Base-by-base conservation (phyloP, 2,329 filamentous ascomycete species). In the Cadophora malorum region DNA sequence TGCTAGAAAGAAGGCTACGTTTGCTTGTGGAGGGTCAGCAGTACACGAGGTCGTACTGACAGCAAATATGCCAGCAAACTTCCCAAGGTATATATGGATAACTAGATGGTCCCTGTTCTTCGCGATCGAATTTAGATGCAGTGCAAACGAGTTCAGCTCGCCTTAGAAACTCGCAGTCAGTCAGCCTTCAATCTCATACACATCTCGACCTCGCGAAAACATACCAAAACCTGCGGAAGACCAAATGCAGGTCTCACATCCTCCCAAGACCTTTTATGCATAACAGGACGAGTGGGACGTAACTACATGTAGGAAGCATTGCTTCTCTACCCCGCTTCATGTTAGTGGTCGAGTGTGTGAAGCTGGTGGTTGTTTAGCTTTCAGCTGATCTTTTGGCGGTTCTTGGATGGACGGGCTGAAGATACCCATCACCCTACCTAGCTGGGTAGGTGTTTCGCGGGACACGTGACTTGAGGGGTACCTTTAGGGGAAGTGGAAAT, bases 331-430 rank as follows among this genome's bases (percentile, higher is more conserved):
- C 52, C 52, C 52, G 52, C 52, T 33, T 55, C n/a, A 28, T 55
- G 16, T 33, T 33, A 55, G 25, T 55, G 52, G 52, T 33, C 2
- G 16, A 31, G 25, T 19, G 25, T 21, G 12, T 19, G 45, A 3
- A 9, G 52, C 14, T 53, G 50, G 50, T 31, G 52, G 52, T 55
- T 55, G 52, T 55, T 55, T 33, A 55, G 52, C 52, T 55, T 55
- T 31, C 52, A 55, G 25, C 52, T 55, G 52, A 19, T 33, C 52
- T 9, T 28, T n/a, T 49, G 45, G 45, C 45, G n/a, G 45, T 49
- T 21, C n/a, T 21, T n/a, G 45, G 41, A 47, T 47, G 14, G 14
- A 47, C 41, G 41, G n/a, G 45, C 45, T 49, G 45, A 49, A 10
- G 14, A 47, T 6, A 47, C 16, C 41, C 16, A 45, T 5, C 12